Conservation (phyloP, 2,329 filamentous ascomycete genomes). For the Biscogniauxia marginata region DNA sequence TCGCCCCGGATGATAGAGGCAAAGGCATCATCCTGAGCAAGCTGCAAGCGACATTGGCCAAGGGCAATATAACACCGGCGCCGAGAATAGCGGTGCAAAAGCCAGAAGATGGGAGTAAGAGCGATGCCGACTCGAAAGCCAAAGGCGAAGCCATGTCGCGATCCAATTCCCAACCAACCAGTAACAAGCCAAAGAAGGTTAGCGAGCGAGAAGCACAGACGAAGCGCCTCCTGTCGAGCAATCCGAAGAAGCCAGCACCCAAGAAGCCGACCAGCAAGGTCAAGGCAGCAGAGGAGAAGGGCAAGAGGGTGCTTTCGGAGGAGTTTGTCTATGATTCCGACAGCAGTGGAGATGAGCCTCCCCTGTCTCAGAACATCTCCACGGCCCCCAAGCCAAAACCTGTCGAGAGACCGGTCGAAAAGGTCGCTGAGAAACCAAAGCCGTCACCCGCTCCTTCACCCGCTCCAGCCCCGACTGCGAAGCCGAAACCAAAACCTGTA, state of each 20-base stretch:
- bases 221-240: conserved; percentile 52
- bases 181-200: conserved; percentile 56
- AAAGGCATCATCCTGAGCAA: conserved; percentile 62
- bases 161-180: conserved; percentile 50
- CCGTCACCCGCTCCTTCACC: conserved; percentile 20
- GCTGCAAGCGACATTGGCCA: conserved; percentile 58
- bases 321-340: conserved; percentile 58
- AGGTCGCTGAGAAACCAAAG: conserved; percentile 25
- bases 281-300: conserved; percentile 38
- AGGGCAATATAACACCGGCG: conserved; percentile 45
- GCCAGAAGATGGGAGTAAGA: conserved; percentile 47
- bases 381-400: conserved; percentile 33
- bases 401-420: conserved; percentile 15
- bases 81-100: conserved; percentile 52
- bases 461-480: conserved; percentile 17
- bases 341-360: conserved; percentile 51
- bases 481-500: conserved; percentile 36
- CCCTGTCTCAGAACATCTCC: conserved; percentile 37
- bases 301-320: conserved; percentile 50
- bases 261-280: conserved; percentile 47
- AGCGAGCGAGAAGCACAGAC: conserved; percentile 53
- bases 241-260: conserved; percentile 38
- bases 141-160: conserved; percentile 47
- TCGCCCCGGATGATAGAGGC: conserved; percentile 56
- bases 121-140: conserved; percentile 36